Evolutionary conservation across 768 basidiomycete species (phyloP).

Genomic region (Collybiopsis confluens): DNA sequence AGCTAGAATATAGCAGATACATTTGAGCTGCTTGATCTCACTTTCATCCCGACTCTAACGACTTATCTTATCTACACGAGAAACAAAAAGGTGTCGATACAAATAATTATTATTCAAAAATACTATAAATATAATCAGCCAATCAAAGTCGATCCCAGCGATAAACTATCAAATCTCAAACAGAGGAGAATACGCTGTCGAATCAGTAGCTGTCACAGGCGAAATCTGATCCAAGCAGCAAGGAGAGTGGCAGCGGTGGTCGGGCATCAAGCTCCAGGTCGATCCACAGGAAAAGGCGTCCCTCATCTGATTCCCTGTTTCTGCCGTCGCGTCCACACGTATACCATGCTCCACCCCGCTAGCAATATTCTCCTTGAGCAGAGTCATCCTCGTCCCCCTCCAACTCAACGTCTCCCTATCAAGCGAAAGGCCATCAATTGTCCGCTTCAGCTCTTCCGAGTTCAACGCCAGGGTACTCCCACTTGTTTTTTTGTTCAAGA

Average conservation of each 20-base stretch:
- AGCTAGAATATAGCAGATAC: too few species aligned
- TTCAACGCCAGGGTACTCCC: too few species aligned
- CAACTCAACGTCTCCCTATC: too few species aligned
- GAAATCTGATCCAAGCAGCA: neutral
- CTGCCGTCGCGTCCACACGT: neutral
- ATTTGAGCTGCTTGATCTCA: too few species aligned
- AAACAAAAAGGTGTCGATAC: neutral
- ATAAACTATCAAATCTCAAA: neutral
- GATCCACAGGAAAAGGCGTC: slow-evolving; percentile 5
- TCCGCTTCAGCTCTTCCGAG: too few species aligned
- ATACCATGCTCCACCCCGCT: neutral
- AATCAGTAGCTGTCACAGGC: slow-evolving; percentile 8
- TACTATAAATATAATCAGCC: too few species aligned
- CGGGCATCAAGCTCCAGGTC: slow-evolving; percentile 2
- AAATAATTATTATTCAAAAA: too few species aligned
- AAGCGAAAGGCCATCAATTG: too few species aligned
- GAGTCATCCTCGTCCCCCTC: neutral
- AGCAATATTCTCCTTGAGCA: neutral
- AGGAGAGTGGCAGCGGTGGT: neutral
- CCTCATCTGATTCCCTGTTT: neutral
- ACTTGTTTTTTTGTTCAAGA: too few species aligned
- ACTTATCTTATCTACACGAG: neutral
- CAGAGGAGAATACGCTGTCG: slow-evolving; percentile 4
- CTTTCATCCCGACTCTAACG: too few species aligned
- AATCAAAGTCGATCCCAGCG: too few species aligned